Evolutionary conservation across 176 grass and related monocot genomes (phyloP), one percentile per base, ranked within the genome.

Genomic region (Bothriochloa decipiens): DNA sequence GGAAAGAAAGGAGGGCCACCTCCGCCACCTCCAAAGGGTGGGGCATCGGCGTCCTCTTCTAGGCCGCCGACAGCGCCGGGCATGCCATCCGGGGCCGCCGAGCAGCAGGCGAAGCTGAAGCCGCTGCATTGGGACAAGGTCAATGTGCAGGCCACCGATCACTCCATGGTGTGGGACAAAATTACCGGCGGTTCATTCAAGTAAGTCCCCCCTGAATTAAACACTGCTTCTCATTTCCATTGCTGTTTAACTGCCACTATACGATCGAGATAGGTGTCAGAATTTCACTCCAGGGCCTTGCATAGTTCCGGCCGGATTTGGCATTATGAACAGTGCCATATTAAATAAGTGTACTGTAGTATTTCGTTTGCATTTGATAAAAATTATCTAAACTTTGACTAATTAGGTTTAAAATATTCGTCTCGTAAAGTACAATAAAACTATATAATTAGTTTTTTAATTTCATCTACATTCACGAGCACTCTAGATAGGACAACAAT

Each of bases 91-190:
- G 75, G 84, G 29, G 52, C 86, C 18, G 80, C 29, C 9, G 74
- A 86, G 77, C 82, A 70, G 74, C 68, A 68, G 77, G 90, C 92
- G 42, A 95, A 91, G 80, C 82, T 98, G 58, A 98, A 98, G 87
- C 96, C 96, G 9, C 77, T 98, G 71, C 93, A 98, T 73, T 98
- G 96, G 96, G 96, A 98, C 71, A 95, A 95, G 85, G 68, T 94
- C 77, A 98, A 95, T 76, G 87, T 84, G 75, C 78, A 65, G 37
- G 68, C 91, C 80, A 81, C 88, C 29, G 89, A 95, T 50, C 96
- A 96, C n/a, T 99, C 96, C 80, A 96, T 99, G 96, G 96, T 99
- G 63, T 99, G 96, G 96, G 93, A 96, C 86, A 90, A 92, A 75
- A 91, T 99, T 88, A 99, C 82, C 61, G 81, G 53, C 26, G 93